Base-by-base conservation (phyloP, 2,329 filamentous ascomycete species). In the Erysiphe pulchra region DNA sequence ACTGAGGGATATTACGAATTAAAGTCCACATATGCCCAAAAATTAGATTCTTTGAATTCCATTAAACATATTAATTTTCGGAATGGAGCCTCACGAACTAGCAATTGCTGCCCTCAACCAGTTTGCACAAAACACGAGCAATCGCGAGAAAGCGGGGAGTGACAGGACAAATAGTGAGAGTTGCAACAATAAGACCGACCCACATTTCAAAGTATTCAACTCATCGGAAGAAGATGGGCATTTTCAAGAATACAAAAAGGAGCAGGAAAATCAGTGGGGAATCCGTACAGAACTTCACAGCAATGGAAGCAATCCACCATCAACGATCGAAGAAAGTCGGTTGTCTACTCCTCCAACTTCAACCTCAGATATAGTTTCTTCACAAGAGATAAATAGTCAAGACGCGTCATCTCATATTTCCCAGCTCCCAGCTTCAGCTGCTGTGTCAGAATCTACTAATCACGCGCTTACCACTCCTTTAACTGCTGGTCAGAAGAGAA, bases 401-500 rank as follows among this genome's bases (percentile, higher is more conserved):
- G 69, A 70, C 50, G 65, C 69, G 33, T 45, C 54, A 31, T 71
- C 64, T 31, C 72, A 76, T 53, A 55, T 76, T 42, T 61, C 71
- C 14, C 68, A 69, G 48, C 60, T 75, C n/a, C 2, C 41, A 18
- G 14, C 12, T 33, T n/a, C 28, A 14, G 28, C 41, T 31, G n/a
- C 41, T 43, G 10, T n/a, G 9, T 8, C 16, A 6, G 28, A 33
- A 16, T n/a, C 41, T 5, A 8, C 10, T 16, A 16, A 43, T 14
- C 11, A 43, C n/a, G 24, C n/a, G 13, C 11, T 52, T 31, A 36
- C 45, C 24, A 50, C 54, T 43, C 42, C 50, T 45, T 47, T 53
- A 14, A 53, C 53, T 44, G 56, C 55, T 32, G 67, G 70, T 16
- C 72, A 74, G 50, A 92, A 92, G 63, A 71, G 84, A 52, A 87